Base-by-base conservation (phyloP, 495 filamentous ascomycete species). In the Cercophora sp. region DNA sequence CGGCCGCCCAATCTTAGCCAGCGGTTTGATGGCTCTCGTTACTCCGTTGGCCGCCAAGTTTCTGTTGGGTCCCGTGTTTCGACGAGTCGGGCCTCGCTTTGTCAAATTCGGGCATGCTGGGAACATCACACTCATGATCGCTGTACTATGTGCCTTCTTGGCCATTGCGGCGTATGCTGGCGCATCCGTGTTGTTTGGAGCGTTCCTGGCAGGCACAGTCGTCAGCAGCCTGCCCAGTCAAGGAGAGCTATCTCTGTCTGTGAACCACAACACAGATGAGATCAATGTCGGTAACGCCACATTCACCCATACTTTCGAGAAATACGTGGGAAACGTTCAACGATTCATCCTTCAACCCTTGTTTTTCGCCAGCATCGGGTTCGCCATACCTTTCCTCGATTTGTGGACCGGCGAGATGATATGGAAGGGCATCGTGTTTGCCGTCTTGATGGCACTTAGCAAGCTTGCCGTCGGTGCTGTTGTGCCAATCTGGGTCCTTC, bases 331-430 rank as follows among this genome's bases (percentile, higher is more conserved):
- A 3, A 60, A 70, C 35, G 64, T 75, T 0, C 72, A 82, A 8
- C 51, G 68, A 6, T 72, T 71, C 20, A 73, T 91, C 2, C 68
- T 93, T 0, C 79, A 80, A 20, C 86, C 88, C 0, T 77, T 89
- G 42, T 92, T 93, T 70, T 94, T 93, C 57, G 83, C 86, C 16
- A 88, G 85, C 0, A 86, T 91, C 32, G 87, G 88, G 1, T 91
- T 92, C 58, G 82, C 86, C 0, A 85, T 94, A 16, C 87, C 88
- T 0, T 84, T 92, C 29, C 77, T 79, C 0, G 64, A 82, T 10
- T 82, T 93, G 73, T 92, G 90, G 61, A 57, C 60, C 2, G 78
- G 78, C 4, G 60, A 62, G 42, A 72, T 87, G 0, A 59, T 89
- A 18, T 93, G 85, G 89, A 78, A 81, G 8, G 88, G 88, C 1